Evolutionary conservation across 352 stramenopile genomes (phyloP), one percentile per base, ranked within the genome.

Genomic region (Phytophthora vignae): DNA sequence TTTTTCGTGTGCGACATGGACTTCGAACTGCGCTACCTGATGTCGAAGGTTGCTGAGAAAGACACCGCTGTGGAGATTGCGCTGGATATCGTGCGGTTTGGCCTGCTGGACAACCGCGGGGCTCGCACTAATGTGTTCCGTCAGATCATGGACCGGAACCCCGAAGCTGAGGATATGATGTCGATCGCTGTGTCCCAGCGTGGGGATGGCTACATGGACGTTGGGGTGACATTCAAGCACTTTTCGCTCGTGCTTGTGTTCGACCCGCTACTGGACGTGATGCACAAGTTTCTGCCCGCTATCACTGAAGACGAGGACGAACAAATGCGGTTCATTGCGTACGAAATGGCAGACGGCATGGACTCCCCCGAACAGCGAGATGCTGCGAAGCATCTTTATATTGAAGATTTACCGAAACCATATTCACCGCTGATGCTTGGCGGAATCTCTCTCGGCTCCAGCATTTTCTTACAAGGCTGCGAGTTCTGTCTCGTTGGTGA

Each of bases 401-500:
- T 67, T 3, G 81, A 79, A 55, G 88, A 96, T 61, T 50, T 93
- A 5, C 81, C 84, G 12, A 71, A 90, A 36, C 75, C 87, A 14
- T 95, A 91, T 46, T 93, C 86, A 54, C 89, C 90, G 3, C 74
- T 95, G 44, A 46, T 94, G 50, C 57, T 97, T 8, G 63, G 74
- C 1, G 84, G 83, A 8, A 85, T 86, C 65, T 81, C 78, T 22
- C 64, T 97, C 36, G 71, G 67, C 25, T 83, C 74, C 64, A 85
- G 74, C 40, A 69, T 97, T 36, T 14, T 76, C 9, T 73, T 96
- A 31, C 73, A 88, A 14, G 72, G 77, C 1, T 89, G 79, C 22
- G 88, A 96, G 42, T 82, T 96, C 38, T 97, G 90, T 69, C 69
- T 97, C 8, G 69, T 96, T 50, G 88, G 86, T n/a, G 85, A 96